Conservation (phyloP, 2,329 filamentous ascomycete genomes). For the Claviceps sp. region DNA sequence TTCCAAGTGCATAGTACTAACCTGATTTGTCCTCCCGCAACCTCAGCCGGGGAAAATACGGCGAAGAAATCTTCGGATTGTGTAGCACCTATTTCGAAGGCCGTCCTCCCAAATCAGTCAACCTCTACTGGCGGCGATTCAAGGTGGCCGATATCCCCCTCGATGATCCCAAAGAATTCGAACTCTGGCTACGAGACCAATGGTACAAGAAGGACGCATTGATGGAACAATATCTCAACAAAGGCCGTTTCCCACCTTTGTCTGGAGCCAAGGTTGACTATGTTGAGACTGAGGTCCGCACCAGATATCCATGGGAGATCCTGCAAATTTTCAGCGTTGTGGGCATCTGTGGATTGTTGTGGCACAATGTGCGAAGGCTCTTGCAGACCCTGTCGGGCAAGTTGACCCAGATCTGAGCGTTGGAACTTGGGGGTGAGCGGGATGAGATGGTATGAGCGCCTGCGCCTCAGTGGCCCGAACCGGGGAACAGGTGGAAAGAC, state of each 20-base stretch:
- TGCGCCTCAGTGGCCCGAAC: not conserved
- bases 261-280: slow-evolving; percentile 33
- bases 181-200: slow-evolving; percentile 68
- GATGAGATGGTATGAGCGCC: not conserved
- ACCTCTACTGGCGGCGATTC: slow-evolving; percentile 92
- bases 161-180: slow-evolving; percentile 60
- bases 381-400: slow-evolving; percentile 10
- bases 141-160: slow-evolving; percentile 69
- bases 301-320: slow-evolving; percentile 40
- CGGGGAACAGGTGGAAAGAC: no score
- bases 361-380: slow-evolving; percentile 23
- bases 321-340: slow-evolving; percentile 39
- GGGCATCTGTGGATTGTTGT: slow-evolving; percentile 29
- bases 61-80: slow-evolving; percentile 84
- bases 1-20: no score
- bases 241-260: slow-evolving; percentile 67
- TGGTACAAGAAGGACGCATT: slow-evolving; percentile 91
- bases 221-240: slow-evolving; percentile 68
- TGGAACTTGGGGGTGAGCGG: no score
- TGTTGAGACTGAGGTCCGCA: slow-evolving; percentile 46
- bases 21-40: no score
- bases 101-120: slow-evolving; percentile 82
- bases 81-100: slow-evolving; percentile 81
- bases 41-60: slow-evolving; percentile 59
- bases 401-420: slow-evolving; percentile 6